A percentile compares a stretch with the other conserved stretches of the same genome.
phyloP scores from a whole-genome alignment of 2,329 filamentous ascomycete species.

The Nannizziopsis arthrosporioides region DNA sequence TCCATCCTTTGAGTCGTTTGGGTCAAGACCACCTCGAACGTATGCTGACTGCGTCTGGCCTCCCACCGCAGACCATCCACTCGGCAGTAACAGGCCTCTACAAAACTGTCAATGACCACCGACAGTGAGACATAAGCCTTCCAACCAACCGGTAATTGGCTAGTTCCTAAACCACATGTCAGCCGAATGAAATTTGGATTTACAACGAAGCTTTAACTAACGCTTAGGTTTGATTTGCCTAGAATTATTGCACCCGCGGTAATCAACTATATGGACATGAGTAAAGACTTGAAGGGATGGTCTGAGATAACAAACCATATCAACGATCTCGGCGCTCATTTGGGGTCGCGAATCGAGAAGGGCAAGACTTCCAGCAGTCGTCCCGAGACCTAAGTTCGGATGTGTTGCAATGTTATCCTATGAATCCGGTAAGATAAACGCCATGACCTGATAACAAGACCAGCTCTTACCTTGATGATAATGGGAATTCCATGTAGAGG shows the following conservation, averaged over 20 bases:
- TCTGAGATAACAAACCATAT: conserved; percentile 1
- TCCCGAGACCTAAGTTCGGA: conserved; percentile 19
- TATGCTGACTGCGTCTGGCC: conserved; percentile 22
- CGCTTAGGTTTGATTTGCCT: conserved; percentile 24
- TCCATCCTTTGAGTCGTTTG: conserved; percentile 18
- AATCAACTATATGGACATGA: conserved; percentile 15
- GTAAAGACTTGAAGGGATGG: no score
- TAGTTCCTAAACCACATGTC: no score
- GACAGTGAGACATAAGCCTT: no score
- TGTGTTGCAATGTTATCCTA: conserved; percentile 25
- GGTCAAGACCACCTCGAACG: conserved; percentile 16
- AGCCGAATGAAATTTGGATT: no score
- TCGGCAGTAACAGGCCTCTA: conserved; percentile 12
- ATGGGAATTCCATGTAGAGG: conserved; percentile 28
- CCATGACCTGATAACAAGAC: not conserved
- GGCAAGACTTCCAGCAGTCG: conserved; percentile 21
- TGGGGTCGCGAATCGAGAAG: conserved; percentile 17
- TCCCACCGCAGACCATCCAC: conserved; percentile 20
- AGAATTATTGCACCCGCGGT: conserved; percentile 24
- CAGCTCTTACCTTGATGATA: conserved; percentile 21
- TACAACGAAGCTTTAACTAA: conserved; percentile 14
- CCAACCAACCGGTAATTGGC: no score
- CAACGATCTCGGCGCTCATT: conserved; percentile 20
- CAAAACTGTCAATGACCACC: no score
- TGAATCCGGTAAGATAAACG: not conserved